Conservation (phyloP, 768 basidiomycete genomes). For the Rhodocollybia butyracea region DNA sequence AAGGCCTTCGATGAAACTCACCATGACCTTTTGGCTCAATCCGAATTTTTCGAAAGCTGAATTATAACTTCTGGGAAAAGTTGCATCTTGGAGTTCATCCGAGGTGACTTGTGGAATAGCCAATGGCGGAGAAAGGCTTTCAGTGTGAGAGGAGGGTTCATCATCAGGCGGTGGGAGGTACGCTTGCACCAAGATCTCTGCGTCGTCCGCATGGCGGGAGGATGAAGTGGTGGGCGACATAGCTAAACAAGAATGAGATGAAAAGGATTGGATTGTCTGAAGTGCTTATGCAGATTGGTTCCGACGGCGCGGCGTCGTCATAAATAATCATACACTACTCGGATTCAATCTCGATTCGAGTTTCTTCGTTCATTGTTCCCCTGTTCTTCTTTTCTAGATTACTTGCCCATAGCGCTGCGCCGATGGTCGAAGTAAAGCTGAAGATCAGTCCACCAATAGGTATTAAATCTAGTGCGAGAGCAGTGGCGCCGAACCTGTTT, state of each 20-base stretch:
- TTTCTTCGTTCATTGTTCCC: not conserved
- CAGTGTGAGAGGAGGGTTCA: not conserved
- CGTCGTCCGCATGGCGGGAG: not conserved
- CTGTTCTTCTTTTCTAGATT: slow-evolving; percentile 47
- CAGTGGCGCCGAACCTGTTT: slow-evolving; percentile 54
- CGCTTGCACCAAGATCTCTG: not conserved
- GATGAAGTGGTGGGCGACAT: too few relatives aligned
- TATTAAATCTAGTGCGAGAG: slow-evolving; percentile 56
- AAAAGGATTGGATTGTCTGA: too few relatives aligned
- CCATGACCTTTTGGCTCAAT: slow-evolving; percentile 14
- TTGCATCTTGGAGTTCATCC: slow-evolving; percentile 12
- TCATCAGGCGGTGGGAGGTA: not conserved
- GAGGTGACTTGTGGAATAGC: slow-evolving; percentile 15
- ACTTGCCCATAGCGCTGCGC: slow-evolving; percentile 71
- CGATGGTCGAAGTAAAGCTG: slow-evolving; percentile 60
- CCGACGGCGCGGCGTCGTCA: not conserved
- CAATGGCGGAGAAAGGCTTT: not conserved
- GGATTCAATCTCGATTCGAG: not conserved
- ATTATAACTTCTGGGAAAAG: slow-evolving; percentile 19
- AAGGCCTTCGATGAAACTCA: slow-evolving; percentile 20
- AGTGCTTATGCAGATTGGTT: not conserved
- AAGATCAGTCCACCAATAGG: slow-evolving; percentile 60
- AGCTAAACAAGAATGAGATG: too few relatives aligned
- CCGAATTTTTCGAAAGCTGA: slow-evolving; percentile 9
- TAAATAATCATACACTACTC: not conserved